Evolutionary conservation across 2,329 filamentous ascomycete species (phyloP), one percentile per base, ranked within the genome.

Genomic region (Blastomyces silverae): DNA sequence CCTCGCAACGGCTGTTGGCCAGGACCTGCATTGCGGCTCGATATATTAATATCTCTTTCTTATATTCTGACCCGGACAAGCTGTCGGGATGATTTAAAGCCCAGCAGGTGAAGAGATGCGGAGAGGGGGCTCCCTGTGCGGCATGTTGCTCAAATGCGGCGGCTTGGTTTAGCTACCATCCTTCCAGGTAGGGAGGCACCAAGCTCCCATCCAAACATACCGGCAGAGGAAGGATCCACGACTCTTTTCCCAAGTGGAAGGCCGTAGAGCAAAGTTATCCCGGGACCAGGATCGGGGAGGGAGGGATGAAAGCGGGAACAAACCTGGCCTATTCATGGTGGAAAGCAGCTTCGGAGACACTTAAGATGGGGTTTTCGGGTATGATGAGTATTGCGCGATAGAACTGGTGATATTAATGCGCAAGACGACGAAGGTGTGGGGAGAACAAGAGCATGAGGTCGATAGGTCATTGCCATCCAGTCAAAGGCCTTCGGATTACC

Each of bases 241-340:
- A 15, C 31, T 8, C 25, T 28, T 62, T n/a, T 37, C 22, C 55
- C 17, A n/a, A 39, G 61, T 20, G 22, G n/a, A 53, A 67, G 66
- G 67, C 66, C 64, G 55, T 63, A 64, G 68, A 62, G 65, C 61
- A 50, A 37, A 69, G 50, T 22, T 22, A 48, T 37, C 42, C 42
- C 17, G 25, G 66, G 66, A 70, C 69, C 66, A 64, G 69, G 58
- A 64, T 68, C 67, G 69, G 69, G 70, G 70, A 28, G n/a, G 50
- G 20, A 58, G 50, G n/a, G 46, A 31, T 67, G 69, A 69, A 68
- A 73, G 70, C 70, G 61, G 15, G 20, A 58, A 63, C 79, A 68
- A 71, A 82, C 79, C 80, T 80, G 78, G 77, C 72, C 78, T 76
- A 76, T 82, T 81, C 80, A 82, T 82, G 70, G 68, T 74, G 66